Conservation (phyloP, 768 basidiomycete species). For the Astraeus odoratus region DNA sequence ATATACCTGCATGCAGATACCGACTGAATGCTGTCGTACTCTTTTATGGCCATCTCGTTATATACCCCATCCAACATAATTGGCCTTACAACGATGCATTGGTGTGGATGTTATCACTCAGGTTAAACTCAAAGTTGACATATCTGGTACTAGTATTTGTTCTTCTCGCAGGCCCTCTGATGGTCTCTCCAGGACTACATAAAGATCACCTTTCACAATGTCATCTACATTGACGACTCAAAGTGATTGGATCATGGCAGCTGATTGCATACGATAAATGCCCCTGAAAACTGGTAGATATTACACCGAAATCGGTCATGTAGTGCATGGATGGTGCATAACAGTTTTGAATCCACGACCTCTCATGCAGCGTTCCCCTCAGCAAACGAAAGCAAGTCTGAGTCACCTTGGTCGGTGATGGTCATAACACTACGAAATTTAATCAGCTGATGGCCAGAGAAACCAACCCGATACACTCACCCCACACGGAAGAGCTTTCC, state of each 20-base stretch:
- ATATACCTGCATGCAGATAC: not conserved
- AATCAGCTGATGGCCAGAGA: conserved; percentile 4
- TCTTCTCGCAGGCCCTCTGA: too few species aligned
- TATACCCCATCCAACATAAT: too few species aligned
- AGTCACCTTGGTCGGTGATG: conserved; percentile 92
- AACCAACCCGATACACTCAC: conserved; percentile 33
- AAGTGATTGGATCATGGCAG: not conserved
- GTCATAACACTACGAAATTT: conserved; percentile 31
- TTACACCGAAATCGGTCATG: conserved; percentile 2
- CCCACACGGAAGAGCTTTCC: conserved; percentile 99
- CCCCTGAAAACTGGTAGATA: not conserved
- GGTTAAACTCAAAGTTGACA: too few species aligned
- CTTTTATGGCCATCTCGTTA: not conserved
- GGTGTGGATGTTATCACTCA: too few species aligned
- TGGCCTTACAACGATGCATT: too few species aligned
- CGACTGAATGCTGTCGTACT: not conserved
- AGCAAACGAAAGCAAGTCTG: conserved; percentile 85
- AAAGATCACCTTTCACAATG: too few species aligned
- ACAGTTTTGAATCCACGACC: not conserved
- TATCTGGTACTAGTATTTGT: too few species aligned
- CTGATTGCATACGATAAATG: not conserved
- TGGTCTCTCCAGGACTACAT: too few species aligned
- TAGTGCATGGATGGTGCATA: conserved; percentile 1
- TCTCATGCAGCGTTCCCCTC: conserved; percentile 63
- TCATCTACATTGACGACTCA: not conserved